phyloP scores from a whole-genome alignment of 106 monocot genomes.

The Allium cepa region DNA sequence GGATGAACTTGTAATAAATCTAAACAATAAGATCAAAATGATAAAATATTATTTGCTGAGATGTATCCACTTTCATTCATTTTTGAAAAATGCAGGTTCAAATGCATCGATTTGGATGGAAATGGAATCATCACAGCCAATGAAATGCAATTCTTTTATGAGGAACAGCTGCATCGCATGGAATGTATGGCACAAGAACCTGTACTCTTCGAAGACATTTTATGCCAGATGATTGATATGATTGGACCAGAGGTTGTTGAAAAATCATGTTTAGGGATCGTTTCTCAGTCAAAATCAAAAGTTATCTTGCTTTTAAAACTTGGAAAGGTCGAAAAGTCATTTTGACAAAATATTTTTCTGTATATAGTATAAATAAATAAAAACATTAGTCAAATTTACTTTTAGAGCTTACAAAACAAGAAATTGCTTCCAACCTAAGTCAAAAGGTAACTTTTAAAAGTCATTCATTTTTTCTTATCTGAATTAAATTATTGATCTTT shows the following conservation, averaged over 20 bases:
- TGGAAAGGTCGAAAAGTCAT: too few species aligned
- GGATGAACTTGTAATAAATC: too few species aligned
- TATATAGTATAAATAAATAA: too few species aligned
- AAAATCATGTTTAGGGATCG: neutral
- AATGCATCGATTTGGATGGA: conserved; percentile 90
- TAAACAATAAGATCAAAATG: too few species aligned
- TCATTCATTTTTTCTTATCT: neutral
- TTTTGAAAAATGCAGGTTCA: conserved; percentile 54
- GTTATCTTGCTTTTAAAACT: too few species aligned
- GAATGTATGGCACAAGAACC: conserved; percentile 97
- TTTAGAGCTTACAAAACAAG: too few species aligned
- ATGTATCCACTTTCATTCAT: neutral
- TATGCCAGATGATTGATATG: conserved; percentile 96
- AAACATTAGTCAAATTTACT: too few species aligned
- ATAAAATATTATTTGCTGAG: neutral
- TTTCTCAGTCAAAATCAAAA: too few species aligned
- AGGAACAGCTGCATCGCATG: conserved; percentile 96
- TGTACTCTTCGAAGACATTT: conserved; percentile 85
- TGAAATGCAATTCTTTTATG: conserved; percentile 93
- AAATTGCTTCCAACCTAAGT: too few species aligned
- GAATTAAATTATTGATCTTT: neutral
- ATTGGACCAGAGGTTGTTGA: conserved; percentile 63
- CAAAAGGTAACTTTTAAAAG: neutral
- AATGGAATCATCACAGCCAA: conserved; percentile 75
- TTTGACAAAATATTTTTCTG: too few species aligned